Evolutionary conservation across 1,284 basidiomycete genomes (phyloP).

Genomic region (Puccinia coronata): DNA sequence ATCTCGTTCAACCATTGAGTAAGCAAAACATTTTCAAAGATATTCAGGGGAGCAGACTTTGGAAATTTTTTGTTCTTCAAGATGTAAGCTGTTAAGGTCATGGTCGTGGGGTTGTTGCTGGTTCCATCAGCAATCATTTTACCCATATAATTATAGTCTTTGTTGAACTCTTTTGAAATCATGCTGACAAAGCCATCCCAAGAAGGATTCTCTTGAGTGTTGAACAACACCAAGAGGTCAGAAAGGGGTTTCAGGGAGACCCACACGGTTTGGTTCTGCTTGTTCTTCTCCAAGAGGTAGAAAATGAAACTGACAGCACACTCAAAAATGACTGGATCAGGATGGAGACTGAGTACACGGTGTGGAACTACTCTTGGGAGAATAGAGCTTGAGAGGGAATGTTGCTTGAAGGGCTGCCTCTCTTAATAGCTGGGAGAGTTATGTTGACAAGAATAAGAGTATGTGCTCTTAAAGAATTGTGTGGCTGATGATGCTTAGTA

Average conservation of each 20-base stretch:
- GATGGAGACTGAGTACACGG: background rate
- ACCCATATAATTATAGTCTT: background rate
- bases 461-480: too few relatives aligned
- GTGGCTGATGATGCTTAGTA: too few relatives aligned
- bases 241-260: background rate
- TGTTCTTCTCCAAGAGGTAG: background rate
- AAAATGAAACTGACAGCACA: background rate
- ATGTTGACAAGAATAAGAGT: too few relatives aligned
- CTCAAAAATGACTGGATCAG: background rate
- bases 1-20: conserved; percentile 7
- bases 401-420: too few relatives aligned
- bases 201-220: background rate
- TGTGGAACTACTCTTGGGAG: too few relatives aligned
- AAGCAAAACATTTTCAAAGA: background rate
- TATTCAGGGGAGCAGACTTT: background rate
- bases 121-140: background rate
- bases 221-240: background rate
- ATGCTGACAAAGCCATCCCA: background rate
- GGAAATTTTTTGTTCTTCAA: conserved; percentile 1
- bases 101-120: background rate
- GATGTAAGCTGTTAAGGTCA: background rate
- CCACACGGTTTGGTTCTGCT: background rate
- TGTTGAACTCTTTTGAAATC: background rate
- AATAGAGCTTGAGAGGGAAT: too few relatives aligned
- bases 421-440: too few relatives aligned